Evolutionary conservation across 768 basidiomycete genomes (phyloP), one percentile per base, ranked within the genome.

Genomic region (Termitomyces titanicus): DNA sequence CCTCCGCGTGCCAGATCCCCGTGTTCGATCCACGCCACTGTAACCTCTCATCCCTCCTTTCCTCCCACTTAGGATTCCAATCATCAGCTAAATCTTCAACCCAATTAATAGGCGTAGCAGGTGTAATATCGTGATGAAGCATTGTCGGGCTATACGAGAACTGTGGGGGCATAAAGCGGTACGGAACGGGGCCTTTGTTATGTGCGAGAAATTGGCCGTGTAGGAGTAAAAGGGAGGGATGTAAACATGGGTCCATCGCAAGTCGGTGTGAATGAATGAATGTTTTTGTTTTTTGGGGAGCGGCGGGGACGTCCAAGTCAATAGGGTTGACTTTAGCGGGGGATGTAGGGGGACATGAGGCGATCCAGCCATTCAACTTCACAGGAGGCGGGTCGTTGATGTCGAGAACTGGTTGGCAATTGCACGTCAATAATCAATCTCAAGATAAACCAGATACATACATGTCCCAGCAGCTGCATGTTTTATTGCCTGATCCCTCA

Each of bases 21-120:
- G 88, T 89, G 25, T 83, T 88, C 38, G 80, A 79, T 2, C 89
- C 89, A 25, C 89, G 72, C 89, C 89, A 92, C 47, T 81, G 76
- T 42, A 90, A 55, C 24, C 79, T 64, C 51, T 81, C 78, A 61
- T 86, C 79, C 2, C 63, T 55, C 68, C 84, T 87, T 43, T 78
- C 72, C 1, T 79, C 76, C 85, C 87, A 92, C 0, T 73, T 74
- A 3, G 81, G 75, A 63, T 85, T 42, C 27, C 17, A 79, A 57
- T 82, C 72, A 5, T 60, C 56, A 5, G 72, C 67, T n/a, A 69
- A 57, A 5, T 73, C 73, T 5, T 64, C 67, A 0, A 73, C 60
- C 78, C 79, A 83, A 50, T 75, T 76, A 31, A 78, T 71, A 0
- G 76, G 72, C 56, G 74, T 66, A 8, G 78, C 72, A 1, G 72